phyloP scores from a whole-genome alignment of 352 stramenopile species.

The Halophytophthora batemanensis region DNA sequence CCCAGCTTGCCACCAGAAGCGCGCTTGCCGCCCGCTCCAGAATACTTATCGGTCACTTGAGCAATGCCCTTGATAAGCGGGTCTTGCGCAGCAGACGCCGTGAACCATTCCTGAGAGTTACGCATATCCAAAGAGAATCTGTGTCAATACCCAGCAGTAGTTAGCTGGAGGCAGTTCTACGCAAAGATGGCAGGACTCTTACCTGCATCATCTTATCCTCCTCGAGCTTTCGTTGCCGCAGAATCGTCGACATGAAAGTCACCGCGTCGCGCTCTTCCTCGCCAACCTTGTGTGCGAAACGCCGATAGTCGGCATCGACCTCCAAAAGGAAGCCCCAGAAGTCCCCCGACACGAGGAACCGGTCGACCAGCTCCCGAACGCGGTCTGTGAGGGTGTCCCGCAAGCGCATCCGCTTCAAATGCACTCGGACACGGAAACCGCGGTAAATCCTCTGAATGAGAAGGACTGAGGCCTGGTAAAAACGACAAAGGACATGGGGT shows the following conservation, averaged over 20 bases:
- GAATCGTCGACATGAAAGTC: slow-evolving; percentile 50
- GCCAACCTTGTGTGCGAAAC: slow-evolving; percentile 38
- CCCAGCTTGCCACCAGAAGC: slow-evolving; percentile 1
- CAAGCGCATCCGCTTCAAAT: slow-evolving; percentile 39
- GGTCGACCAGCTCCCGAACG: slow-evolving; percentile 40
- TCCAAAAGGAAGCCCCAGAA: slow-evolving; percentile 62
- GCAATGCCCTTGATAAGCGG: slow-evolving; percentile 39
- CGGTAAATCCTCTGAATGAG: slow-evolving; percentile 53
- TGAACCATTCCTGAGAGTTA: slow-evolving; percentile 43
- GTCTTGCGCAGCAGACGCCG: slow-evolving; percentile 44
- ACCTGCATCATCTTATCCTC: slow-evolving; percentile 66
- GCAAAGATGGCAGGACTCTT: background rate
- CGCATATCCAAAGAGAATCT: background rate
- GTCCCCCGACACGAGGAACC: slow-evolving; percentile 48
- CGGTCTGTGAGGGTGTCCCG: slow-evolving; percentile 33
- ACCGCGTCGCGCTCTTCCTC: slow-evolving; percentile 41
- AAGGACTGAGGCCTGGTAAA: slow-evolving; percentile 20
- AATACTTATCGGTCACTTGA: slow-evolving; percentile 28
- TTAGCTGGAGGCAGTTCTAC: background rate
- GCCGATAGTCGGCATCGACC: slow-evolving; percentile 56
- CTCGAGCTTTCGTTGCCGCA: slow-evolving; percentile 41
- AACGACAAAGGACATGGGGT: background rate
- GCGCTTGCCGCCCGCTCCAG: slow-evolving; percentile 4
- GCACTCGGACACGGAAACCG: slow-evolving; percentile 42
- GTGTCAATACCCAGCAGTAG: background rate